These are phyloP conservation scores for Backusella psychrophila DNA, from an alignment of 192 early-diverging fungal genomes.

Conservation along the genomic window DNA sequence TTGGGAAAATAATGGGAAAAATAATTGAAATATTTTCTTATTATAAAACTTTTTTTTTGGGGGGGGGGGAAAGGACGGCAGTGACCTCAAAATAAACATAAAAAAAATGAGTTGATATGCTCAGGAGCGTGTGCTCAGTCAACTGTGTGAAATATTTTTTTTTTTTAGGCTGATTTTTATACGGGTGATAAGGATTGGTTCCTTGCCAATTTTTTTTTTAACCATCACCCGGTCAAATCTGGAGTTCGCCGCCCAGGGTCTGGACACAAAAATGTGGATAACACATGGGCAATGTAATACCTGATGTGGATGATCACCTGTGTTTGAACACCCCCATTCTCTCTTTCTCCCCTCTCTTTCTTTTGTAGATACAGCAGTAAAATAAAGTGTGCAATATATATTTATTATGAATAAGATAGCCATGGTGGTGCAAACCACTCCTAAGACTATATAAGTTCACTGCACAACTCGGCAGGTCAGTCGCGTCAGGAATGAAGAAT, in stretches of 20 bases:
- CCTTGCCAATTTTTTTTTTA: not conserved
- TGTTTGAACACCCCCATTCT: not conserved
- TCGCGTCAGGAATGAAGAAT: slow-evolving; percentile 6
- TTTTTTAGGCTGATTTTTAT: not conserved
- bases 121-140: not conserved
- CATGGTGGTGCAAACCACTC: not conserved
- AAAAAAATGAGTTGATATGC: not conserved
- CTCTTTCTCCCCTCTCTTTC: not conserved
- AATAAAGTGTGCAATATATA: not conserved
- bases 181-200: not conserved
- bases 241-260: not conserved
- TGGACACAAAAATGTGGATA: slow-evolving; percentile 4
- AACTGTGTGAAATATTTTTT: not conserved
- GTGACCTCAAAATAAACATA: not conserved
- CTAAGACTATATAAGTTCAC: not conserved
- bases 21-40: no score
- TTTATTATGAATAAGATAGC: not conserved
- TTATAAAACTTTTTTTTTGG: not conserved
- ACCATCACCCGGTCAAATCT: not conserved
- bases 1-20: no score
- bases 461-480: not conserved
- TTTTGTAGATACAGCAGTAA: not conserved
- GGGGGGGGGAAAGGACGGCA: not conserved
- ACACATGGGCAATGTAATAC: not conserved
- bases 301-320: not conserved